A percentile compares a stretch with the other conserved stretches of the same genome.
phyloP scores from a whole-genome alignment of 768 basidiomycete genomes.

The Boletus tylopilopsis region DNA sequence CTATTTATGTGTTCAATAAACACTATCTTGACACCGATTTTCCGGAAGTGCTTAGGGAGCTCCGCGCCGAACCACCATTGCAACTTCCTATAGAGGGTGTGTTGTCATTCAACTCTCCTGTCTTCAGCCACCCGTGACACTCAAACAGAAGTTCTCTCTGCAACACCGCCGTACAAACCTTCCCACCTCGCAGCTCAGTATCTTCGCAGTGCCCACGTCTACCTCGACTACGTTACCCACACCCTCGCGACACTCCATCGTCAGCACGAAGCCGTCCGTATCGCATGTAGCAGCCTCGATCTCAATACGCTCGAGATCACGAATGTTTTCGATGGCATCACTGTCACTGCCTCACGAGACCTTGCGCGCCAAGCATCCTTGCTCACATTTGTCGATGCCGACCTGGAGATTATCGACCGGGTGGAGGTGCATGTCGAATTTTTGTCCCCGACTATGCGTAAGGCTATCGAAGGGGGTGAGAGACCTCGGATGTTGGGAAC shows the following conservation, averaged over 20 bases:
- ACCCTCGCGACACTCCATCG: constrained; percentile 50
- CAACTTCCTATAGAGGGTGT: constrained; percentile 73
- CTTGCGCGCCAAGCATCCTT: constrained; percentile 63
- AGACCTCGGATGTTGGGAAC: constrained; percentile 69
- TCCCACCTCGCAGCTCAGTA: constrained; percentile 66
- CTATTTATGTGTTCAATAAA: constrained; percentile 84
- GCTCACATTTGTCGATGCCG: constrained; percentile 62
- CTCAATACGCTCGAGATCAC: constrained; percentile 66
- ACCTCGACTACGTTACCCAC: constrained; percentile 59
- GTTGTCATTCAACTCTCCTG: constrained; percentile 4
- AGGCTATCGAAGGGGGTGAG: constrained; percentile 69
- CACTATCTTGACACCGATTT: constrained; percentile 68
- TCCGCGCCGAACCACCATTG: constrained; percentile 56
- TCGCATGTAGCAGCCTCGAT: constrained; percentile 72
- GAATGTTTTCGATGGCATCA: constrained; percentile 66
- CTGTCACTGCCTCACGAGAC: constrained; percentile 52
- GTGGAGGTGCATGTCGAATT: constrained; percentile 75
- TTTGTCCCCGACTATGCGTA: constrained; percentile 60
- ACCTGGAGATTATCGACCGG: constrained; percentile 64
- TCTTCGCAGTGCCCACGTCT: constrained; percentile 57
- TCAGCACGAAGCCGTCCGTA: constrained; percentile 67
- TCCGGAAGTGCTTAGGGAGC: constrained; percentile 59
- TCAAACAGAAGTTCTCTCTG: constrained; percentile 50
- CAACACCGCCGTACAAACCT: constrained; percentile 70
- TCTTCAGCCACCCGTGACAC: not conserved